These are phyloP conservation scores for Lyophyllum semitale DNA, from an alignment of 768 basidiomycete genomes.

Conservation along the genomic window DNA sequence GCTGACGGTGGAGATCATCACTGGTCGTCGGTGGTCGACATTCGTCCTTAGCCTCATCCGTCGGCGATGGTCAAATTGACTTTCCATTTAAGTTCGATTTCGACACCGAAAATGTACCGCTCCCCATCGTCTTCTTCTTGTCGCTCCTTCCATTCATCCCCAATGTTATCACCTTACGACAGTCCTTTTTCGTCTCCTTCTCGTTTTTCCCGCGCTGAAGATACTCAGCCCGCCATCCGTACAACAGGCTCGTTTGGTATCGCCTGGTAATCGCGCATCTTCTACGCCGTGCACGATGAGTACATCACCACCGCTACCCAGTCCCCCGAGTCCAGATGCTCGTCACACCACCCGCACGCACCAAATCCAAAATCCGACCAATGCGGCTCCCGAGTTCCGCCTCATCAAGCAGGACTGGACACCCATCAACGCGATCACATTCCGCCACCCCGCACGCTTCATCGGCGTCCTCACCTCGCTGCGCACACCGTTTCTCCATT, in stretches of 20 bases:
- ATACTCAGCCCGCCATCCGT: neutral
- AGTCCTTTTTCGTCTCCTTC: too few species aligned
- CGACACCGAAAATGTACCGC: too few species aligned
- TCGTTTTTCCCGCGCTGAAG: too few species aligned
- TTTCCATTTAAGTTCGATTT: too few species aligned
- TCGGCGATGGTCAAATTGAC: too few species aligned
- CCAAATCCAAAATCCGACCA: neutral
- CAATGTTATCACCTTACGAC: too few species aligned
- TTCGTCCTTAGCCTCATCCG: too few species aligned
- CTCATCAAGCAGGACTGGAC: constrained; percentile 64
- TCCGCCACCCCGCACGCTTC: constrained; percentile 48
- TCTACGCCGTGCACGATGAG: constrained; percentile 52
- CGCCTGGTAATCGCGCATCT: constrained; percentile 45
- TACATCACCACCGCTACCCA: constrained; percentile 45
- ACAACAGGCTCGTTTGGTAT: constrained; percentile 53
- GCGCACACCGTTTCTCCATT: constrained; percentile 7
- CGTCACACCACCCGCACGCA: constrained; percentile 31
- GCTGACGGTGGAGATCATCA: too few species aligned
- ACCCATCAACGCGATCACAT: constrained; percentile 47
- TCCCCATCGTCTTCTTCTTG: too few species aligned
- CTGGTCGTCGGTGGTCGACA: too few species aligned
- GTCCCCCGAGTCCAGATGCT: neutral
- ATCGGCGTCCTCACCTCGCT: constrained; percentile 33
- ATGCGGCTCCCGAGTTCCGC: constrained; percentile 14
- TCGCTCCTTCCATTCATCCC: too few species aligned